Base-by-base conservation (phyloP, 78 protist genomes). In the Polysphondylium violaceum region DNA sequence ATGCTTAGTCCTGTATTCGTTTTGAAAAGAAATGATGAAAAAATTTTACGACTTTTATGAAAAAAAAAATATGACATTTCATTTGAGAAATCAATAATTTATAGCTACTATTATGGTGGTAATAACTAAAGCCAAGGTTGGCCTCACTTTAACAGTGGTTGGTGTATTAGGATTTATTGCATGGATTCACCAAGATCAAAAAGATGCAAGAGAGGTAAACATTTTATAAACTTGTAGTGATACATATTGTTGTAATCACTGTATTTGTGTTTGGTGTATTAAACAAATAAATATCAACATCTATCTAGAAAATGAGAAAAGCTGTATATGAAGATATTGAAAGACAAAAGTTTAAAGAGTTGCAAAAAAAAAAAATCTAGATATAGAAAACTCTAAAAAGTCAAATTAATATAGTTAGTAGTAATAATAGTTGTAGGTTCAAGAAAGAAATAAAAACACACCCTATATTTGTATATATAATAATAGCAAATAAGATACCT, bases 311-410 rank as follows among this genome's bases (percentile, higher is more conserved):
- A 72, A 72, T 72, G 78, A 72, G 78, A 72, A 53, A 72, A 9
- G 78, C 65, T 6, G 78, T 72, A 8, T 21, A 50, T 21, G 27
- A 25, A 11, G 78, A 72, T 72, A 51, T 72, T 33, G 51, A 72
- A 72, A 72, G 78, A 72, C 78, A 72, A 31, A 72, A 50, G 51
- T 72, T 50, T 72, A 72, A 72, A 72, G 78, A 72, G 21, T n/a
- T n/a, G 63, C 12, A 56, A 56, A n/a, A 17, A 56, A 14, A 14
- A 56, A 14, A 56, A 4, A 16, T 17, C 11, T 47, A 47, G 53
- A 47, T 47, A 14, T 47, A 14, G 53, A 56, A 56, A 12, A 72
- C n/a, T 50, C 50, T 50, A 50, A 72, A 36, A 72, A 43, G 2
- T 33, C 19, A 19, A 8, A 29, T 6, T 12, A 27, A 5, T 19